Evolutionary conservation across 306 rosid genomes (phyloP).

Genomic region (Acmispon strigosus): DNA sequence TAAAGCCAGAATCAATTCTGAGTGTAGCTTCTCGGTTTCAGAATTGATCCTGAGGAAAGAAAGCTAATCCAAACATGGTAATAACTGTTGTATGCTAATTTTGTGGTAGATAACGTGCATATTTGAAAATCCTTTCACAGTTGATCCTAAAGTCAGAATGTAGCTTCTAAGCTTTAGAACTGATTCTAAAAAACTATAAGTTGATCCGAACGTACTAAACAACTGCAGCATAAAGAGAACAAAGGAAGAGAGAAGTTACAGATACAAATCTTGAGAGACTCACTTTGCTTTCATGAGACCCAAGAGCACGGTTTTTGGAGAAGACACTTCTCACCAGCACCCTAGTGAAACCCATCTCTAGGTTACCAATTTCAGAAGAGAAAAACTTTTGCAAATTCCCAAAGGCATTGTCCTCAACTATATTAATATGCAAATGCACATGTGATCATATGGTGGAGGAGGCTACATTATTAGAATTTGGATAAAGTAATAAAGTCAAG

Average conservation of each 20-base stretch:
- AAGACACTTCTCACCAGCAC: conserved; percentile 77
- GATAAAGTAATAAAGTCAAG: conserved; percentile 29
- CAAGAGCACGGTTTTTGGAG: conserved; percentile 46
- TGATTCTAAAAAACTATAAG: no score
- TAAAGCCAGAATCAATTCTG: no score
- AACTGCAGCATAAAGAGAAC: background rate
- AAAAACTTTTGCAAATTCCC: conserved; percentile 10
- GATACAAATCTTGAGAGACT: conserved; percentile 21
- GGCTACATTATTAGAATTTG: conserved; percentile 23
- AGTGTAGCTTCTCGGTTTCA: no score
- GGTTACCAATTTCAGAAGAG: conserved; percentile 15
- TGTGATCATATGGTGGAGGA: background rate
- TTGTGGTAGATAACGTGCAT: background rate
- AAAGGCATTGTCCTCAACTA: conserved; percentile 14
- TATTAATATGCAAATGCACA: conserved; percentile 32
- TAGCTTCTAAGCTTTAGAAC: no score
- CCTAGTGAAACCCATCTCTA: conserved; percentile 71
- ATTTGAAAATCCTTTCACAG: no score
- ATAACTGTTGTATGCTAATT: background rate
- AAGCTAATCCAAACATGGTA: background rate
- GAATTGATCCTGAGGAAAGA: no score
- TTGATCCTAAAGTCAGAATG: no score
- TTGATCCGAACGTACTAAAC: no score
- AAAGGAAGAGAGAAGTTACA: background rate
- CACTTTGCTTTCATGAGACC: conserved; percentile 53